Base-by-base conservation (phyloP, 768 basidiomycete genomes). In the Pleurotus ostreatus region DNA sequence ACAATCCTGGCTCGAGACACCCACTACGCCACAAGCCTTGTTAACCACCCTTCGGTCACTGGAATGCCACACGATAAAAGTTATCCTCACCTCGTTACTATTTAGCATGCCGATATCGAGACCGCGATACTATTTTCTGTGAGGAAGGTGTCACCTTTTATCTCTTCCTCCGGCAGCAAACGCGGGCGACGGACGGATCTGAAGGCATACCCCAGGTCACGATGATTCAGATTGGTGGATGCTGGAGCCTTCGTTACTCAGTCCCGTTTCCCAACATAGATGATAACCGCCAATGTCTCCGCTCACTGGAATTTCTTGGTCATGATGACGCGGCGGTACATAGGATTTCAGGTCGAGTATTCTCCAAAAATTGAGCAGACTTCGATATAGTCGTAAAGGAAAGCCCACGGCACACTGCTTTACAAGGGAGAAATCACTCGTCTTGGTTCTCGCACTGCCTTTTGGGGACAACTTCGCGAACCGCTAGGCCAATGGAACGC, bases 51-150 rank as follows among this genome's bases (percentile, higher is more conserved):
- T 93, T 8, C 70, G 67, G 34, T 69, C 68, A 1, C 73, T 87
- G 3, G 81, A 81, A 20, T 92, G 91, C 64, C 63, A 65, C 5
- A 78, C 74, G 0, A 62, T 74, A 16, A 89, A 93, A 67, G 73
- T 89, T 20, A 70, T 88, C 9, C 68, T 93, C 47, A 89, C 85
- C 22, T 90, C 90, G 0, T 68, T 89, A 3, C 89, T 90, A 66
- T 89, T 88, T 58, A 83, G 86, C n/a, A 82, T 91, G 13, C 91
- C 91, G 5, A 93, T 92, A 64, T 92, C 91, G n/a, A 83, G 89
- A 18, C 71, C 89, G 58, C 79, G 90, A 22, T 92, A 92, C 65
- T 92, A 93, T 61, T 74, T 90, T 18, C 79, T 92, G 0, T 92
- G 0, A 91, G 88, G 8, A 87, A 82, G 61, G 69, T 69, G 30